phyloP scores from a whole-genome alignment of 148 eudicot species.

The Gaultheria prostrata region DNA sequence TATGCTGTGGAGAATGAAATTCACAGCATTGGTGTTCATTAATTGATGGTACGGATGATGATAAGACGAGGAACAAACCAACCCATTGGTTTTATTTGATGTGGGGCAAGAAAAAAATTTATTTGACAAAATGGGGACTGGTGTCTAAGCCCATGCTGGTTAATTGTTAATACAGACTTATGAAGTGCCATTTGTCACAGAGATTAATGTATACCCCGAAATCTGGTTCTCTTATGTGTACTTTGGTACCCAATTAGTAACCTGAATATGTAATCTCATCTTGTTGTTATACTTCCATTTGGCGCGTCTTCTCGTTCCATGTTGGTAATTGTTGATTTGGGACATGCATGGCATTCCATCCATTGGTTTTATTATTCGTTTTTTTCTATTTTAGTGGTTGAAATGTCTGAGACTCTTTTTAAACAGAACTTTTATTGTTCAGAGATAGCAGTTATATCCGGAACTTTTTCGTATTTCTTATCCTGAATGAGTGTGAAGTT shows the following conservation, averaged over 20 bases:
- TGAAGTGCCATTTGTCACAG: neutral
- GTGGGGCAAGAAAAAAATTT: neutral
- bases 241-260: neutral
- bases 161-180: neutral
- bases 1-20: neutral
- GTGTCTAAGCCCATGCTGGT: neutral
- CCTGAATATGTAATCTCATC: neutral
- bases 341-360: neutral
- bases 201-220: neutral
- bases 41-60: neutral
- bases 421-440: neutral
- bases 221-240: neutral
- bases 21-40: neutral
- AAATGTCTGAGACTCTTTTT: neutral
- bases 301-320: neutral
- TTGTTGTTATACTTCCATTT: neutral
- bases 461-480: neutral
- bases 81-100: neutral
- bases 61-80: neutral
- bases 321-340: neutral
- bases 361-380: neutral
- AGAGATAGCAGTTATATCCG: neutral
- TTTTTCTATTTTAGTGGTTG: neutral
- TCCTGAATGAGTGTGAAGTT: neutral
- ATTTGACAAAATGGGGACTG: neutral